Conservation (phyloP, 345 rosid species). For the Viola odorata region DNA sequence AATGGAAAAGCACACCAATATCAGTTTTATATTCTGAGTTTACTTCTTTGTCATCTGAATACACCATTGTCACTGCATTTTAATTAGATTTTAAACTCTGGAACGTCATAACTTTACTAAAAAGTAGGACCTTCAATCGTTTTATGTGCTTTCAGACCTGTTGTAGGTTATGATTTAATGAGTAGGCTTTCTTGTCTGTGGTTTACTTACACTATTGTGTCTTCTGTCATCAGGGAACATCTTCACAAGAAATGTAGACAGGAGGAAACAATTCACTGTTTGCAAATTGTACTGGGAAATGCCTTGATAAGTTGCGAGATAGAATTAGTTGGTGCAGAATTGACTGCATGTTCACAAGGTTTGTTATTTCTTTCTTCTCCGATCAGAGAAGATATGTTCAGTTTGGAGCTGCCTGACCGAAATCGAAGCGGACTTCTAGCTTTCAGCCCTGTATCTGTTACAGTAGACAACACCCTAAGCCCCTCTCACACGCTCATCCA, state of each 20-base stretch:
- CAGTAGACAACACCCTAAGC: slow-evolving; percentile 52
- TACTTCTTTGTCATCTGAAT: no score
- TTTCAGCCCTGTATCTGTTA: slow-evolving; percentile 31
- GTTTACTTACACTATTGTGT: background rate
- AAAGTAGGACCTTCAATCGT: no score
- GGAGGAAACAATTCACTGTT: slow-evolving; percentile 35
- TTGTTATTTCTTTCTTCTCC: slow-evolving; percentile 52
- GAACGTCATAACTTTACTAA: no score
- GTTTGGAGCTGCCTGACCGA: slow-evolving; percentile 35
- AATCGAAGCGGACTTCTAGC: slow-evolving; percentile 32
- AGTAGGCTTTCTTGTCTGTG: background rate
- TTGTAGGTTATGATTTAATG: no score
- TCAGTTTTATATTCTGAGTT: no score
- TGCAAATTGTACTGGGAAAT: slow-evolving; percentile 41
- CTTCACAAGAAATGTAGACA: slow-evolving; percentile 45
- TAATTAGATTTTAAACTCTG: no score
- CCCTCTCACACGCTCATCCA: slow-evolving; percentile 58
- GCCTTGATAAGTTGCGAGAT: slow-evolving; percentile 60
- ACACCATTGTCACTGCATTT: no score
- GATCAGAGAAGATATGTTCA: slow-evolving; percentile 43
- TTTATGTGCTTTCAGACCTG: no score
- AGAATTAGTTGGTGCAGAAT: slow-evolving; percentile 43
- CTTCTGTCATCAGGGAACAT: slow-evolving; percentile 33
- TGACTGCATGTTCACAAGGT: slow-evolving; percentile 55
- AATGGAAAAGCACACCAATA: no score